phyloP scores from a whole-genome alignment of 345 rosid genomes.

The Dimocarpus longan region DNA sequence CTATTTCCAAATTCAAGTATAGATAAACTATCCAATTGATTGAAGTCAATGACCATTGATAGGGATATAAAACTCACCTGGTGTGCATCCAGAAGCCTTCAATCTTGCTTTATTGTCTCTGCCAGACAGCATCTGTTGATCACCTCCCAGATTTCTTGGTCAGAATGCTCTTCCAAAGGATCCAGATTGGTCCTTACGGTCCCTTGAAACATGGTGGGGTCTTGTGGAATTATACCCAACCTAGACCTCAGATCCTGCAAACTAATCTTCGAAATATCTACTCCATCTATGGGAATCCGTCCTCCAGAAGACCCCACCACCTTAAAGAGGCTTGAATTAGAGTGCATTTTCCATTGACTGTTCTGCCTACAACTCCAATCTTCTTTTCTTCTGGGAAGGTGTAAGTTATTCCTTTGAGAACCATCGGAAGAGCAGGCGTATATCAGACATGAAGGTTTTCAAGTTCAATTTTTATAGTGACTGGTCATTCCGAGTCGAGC shows the following conservation, averaged over 20 bases:
- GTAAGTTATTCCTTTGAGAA: constrained; percentile 67
- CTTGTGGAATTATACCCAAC: constrained; percentile 87
- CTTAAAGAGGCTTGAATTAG: constrained; percentile 85
- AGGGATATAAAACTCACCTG: constrained; percentile 31
- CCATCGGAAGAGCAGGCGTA: constrained; percentile 53
- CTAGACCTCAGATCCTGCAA: constrained; percentile 80
- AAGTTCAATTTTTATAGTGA: constrained; percentile 50
- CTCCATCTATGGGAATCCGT: constrained; percentile 70
- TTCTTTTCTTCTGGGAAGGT: constrained; percentile 66
- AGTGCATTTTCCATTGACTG: constrained; percentile 92
- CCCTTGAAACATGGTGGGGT: constrained; percentile 85
- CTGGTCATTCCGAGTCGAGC: constrained; percentile 60
- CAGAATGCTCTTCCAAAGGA: constrained; percentile 71
- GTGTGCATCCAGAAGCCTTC: constrained; percentile 58
- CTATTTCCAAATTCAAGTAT: constrained; percentile 17
- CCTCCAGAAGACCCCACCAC: constrained; percentile 79
- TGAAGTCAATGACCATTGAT: background rate
- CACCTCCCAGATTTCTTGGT: constrained; percentile 82
- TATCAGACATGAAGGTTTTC: constrained; percentile 55
- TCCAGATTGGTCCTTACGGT: constrained; percentile 81
- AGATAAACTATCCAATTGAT: background rate
- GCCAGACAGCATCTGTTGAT: constrained; percentile 58
- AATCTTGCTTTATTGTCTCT: constrained; percentile 53
- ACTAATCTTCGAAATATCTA: constrained; percentile 69
- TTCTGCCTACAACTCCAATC: constrained; percentile 88